Evolutionary conservation across 1,284 basidiomycete genomes (phyloP).

Genomic region (Waitea zeae): DNA sequence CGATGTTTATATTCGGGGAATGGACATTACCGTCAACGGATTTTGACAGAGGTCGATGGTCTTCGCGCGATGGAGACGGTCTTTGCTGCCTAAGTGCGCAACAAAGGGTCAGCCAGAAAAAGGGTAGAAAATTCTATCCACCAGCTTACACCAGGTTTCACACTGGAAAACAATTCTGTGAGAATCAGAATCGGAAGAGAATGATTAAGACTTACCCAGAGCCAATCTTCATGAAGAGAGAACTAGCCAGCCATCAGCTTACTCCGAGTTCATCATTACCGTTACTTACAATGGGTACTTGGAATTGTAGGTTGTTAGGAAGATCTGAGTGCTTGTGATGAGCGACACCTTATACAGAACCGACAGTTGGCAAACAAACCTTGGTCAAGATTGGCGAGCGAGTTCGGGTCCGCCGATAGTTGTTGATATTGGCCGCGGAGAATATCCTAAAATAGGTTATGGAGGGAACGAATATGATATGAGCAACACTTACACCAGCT

Average conservation of each 20-base stretch:
- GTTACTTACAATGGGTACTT: conserved; percentile 70
- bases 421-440: conserved; percentile 86
- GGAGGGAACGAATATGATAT: too few species aligned
- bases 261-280: not conserved
- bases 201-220: conserved; percentile 51
- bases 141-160: conserved; percentile 70
- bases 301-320: conserved; percentile 79
- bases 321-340: conserved; percentile 39
- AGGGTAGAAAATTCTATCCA: not conserved
- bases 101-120: conserved; percentile 9
- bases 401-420: conserved; percentile 85
- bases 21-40: conserved; percentile 58
- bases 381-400: conserved; percentile 91
- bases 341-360: not conserved
- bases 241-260: conserved; percentile 25
- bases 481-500: conserved; percentile 52
- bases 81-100: conserved; percentile 45
- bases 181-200: conserved; percentile 1
- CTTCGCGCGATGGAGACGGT: conserved; percentile 63
- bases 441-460: conserved; percentile 43
- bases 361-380: conserved; percentile 20
- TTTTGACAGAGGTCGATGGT: conserved; percentile 91
- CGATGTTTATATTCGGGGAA: not conserved
- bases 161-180: conserved; percentile 37
- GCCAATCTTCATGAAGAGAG: conserved; percentile 80